Percentiles rank a stretch among this genome's conserved stretches.
Conservation (phyloP, 495 filamentous ascomycete species). For the Hypoxylon crocopeplum region DNA sequence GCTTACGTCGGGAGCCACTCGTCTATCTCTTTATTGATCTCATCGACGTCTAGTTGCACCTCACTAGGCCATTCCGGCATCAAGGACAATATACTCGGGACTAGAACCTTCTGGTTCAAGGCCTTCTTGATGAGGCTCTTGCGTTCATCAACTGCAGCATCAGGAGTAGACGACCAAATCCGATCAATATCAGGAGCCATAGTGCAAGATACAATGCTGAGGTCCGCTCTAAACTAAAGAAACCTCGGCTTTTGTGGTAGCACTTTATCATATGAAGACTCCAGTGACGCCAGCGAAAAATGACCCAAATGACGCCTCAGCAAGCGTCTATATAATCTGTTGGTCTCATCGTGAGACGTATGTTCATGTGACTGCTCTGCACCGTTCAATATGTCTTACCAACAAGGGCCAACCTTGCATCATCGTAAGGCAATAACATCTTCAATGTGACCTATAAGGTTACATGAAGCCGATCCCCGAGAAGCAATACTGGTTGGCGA, state of each 20-base stretch:
- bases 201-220: neutral
- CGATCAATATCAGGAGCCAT: slow-evolving; percentile 32
- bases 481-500: neutral
- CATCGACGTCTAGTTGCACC: slow-evolving; percentile 35
- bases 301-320: neutral
- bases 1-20: slow-evolving; percentile 37
- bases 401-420: neutral
- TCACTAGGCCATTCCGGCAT: slow-evolving; percentile 39
- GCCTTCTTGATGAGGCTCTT: slow-evolving; percentile 31
- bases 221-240: neutral
- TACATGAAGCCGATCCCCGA: neutral
- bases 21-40: slow-evolving; percentile 36
- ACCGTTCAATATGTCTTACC: neutral
- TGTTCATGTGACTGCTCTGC: neutral
- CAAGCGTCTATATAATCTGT: slow-evolving; percentile 7
- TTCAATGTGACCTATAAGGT: slow-evolving; percentile 1
- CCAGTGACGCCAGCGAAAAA: too few species aligned
- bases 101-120: slow-evolving; percentile 36
- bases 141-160: slow-evolving; percentile 24
- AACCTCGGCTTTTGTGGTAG: neutral
- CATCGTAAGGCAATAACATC: slow-evolving; percentile 2
- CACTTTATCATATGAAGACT: too few species aligned
- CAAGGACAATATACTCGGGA: slow-evolving; percentile 35
- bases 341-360: neutral
- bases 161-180: neutral